These are phyloP conservation scores for Aegilops umbellulata DNA, from an alignment of 176 grass and related monocot species.

Conservation along the genomic window DNA sequence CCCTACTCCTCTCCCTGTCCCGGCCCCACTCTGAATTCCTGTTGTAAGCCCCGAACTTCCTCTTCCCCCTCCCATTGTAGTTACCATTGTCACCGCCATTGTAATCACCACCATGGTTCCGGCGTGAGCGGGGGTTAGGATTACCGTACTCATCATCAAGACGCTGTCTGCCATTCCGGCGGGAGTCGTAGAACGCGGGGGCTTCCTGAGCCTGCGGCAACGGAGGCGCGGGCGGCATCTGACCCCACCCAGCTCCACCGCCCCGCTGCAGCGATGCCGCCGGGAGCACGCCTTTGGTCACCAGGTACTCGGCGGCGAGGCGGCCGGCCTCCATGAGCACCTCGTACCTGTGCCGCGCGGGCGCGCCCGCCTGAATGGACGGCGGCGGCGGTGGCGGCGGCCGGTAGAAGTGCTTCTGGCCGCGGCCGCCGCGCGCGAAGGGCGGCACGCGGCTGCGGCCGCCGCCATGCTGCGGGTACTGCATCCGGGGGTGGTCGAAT, in stretches of 20 bases:
- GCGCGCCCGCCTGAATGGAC: not conserved
- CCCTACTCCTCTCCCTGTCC: constrained; percentile 54
- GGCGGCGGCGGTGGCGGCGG: not conserved
- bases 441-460: constrained; percentile 41
- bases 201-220: constrained; percentile 18
- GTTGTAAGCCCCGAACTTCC: constrained; percentile 52
- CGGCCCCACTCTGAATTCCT: constrained; percentile 58
- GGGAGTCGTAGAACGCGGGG: not conserved
- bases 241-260: constrained; percentile 10
- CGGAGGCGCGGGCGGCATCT: constrained; percentile 14
- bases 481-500: constrained; percentile 27
- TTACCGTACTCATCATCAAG: constrained; percentile 52
- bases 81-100: constrained; percentile 14
- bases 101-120: constrained; percentile 25
- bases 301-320: constrained; percentile 88
- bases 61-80: constrained; percentile 61
- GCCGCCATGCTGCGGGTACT: constrained; percentile 39
- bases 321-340: constrained; percentile 89
- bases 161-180: constrained; percentile 36
- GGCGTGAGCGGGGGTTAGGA: constrained; percentile 10
- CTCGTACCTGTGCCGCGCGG: constrained; percentile 50
- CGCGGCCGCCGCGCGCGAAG: constrained; percentile 39
- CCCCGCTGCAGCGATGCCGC: constrained; percentile 46
- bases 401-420: constrained; percentile 46
- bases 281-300: constrained; percentile 73